Conservation (phyloP, 768 basidiomycete species). For the Lentinula guzmanii region DNA sequence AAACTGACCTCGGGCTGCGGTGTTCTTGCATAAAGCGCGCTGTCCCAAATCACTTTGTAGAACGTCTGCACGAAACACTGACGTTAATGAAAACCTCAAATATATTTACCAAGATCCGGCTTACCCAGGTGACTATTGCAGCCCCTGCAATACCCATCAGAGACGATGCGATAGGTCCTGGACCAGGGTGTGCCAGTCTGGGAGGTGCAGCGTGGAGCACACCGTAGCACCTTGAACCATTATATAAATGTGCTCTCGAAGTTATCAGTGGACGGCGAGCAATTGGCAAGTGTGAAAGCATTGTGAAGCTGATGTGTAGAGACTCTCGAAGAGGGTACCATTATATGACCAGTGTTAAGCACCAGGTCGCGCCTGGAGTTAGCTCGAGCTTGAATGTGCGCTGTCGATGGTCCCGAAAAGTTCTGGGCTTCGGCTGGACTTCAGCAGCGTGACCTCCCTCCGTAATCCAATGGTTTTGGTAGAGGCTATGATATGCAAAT, state of each 20-base stretch:
- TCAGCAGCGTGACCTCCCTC: too few species aligned
- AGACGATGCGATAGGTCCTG: not conserved
- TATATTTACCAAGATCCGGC: not conserved
- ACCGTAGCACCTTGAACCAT: not conserved
- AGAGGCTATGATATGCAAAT: too few species aligned
- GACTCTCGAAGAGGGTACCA: not conserved
- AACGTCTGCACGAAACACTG: not conserved
- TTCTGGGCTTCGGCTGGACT: not conserved
- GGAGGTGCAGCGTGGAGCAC: not conserved
- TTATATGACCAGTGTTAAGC: not conserved
- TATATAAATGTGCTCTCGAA: not conserved
- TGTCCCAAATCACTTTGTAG: not conserved
- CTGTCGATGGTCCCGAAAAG: not conserved
- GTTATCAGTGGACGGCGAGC: not conserved
- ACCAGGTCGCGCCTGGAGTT: not conserved
- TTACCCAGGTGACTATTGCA: not conserved
- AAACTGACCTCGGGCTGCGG: not conserved
- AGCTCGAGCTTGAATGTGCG: not conserved
- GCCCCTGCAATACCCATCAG: not conserved
- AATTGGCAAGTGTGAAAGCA: not conserved
- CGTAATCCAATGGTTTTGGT: too few species aligned
- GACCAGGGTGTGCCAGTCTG: not conserved
- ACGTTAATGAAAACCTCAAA: not conserved
- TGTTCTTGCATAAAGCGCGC: not conserved
- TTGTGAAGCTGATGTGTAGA: not conserved